Conservation (phyloP, 192 early-diverging fungal species). For the Pilobolus umbonatus region DNA sequence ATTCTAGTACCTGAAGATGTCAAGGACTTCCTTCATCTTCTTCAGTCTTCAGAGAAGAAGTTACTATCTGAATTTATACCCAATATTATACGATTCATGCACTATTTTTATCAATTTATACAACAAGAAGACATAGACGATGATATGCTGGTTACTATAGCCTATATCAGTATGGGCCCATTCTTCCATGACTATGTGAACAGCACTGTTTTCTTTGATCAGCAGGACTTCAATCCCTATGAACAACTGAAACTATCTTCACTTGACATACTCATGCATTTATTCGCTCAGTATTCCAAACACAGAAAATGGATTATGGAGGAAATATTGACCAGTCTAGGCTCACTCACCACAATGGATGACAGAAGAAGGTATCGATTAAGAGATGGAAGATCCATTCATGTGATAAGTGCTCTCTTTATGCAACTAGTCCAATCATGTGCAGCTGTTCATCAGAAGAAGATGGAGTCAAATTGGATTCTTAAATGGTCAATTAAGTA, state of each 20-base stretch:
- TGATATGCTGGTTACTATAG: slow-evolving; percentile 39
- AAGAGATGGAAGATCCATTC: slow-evolving; percentile 59
- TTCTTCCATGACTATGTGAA: slow-evolving; percentile 42
- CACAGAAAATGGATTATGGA: slow-evolving; percentile 83
- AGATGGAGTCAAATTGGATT: slow-evolving; percentile 23
- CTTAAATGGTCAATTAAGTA: slow-evolving; percentile 23
- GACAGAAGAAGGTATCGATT: slow-evolving; percentile 50
- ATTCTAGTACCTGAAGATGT: not conserved
- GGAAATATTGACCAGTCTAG: slow-evolving; percentile 73
- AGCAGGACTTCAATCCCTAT: slow-evolving; percentile 4
- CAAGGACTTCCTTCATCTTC: not conserved
- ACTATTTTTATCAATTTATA: slow-evolving; percentile 2
- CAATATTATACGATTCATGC: slow-evolving; percentile 14
- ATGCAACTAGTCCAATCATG: slow-evolving; percentile 67
- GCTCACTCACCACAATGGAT: slow-evolving; percentile 60
- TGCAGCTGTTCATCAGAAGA: slow-evolving; percentile 14
- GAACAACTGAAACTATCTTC: slow-evolving; percentile 24
- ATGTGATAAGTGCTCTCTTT: slow-evolving; percentile 66
- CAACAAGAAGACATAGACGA: slow-evolving; percentile 42
- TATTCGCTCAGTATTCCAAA: slow-evolving; percentile 50
- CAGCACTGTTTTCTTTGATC: not conserved
- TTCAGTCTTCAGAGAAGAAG: not conserved
- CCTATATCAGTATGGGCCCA: slow-evolving; percentile 41
- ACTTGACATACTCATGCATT: slow-evolving; percentile 18
- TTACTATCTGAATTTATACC: slow-evolving; percentile 13